Evolutionary conservation across 495 filamentous ascomycete species (phyloP), one percentile per base, ranked within the genome.

Genomic region (Hypoxylon perforatum): DNA sequence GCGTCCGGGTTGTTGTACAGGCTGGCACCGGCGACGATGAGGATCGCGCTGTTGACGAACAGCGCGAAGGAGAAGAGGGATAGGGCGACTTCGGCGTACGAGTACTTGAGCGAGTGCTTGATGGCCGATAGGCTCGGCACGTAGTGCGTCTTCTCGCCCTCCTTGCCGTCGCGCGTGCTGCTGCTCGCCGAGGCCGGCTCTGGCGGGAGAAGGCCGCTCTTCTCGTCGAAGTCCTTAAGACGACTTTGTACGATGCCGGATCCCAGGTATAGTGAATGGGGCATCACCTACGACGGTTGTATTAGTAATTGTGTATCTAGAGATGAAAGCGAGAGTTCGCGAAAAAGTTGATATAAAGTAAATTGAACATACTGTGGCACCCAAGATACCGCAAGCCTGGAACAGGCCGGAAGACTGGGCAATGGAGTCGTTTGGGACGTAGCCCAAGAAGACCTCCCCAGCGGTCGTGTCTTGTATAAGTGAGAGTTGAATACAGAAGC

Each of bases 31-130:
- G 93, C 91, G 17, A 93, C 90, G 73, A 97, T 95, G 46, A 97
- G 87, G 70, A 97, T 97, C 56, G 93, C 85, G 60, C 87, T 91
- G 78, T 97, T 97, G 70, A 97, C 92, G 65, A 97, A 97, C n/a
- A 96, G 86, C 6, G 93, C 93, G 71, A 96, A 95, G 15, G 92
- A 92, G 71, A 94, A 92, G n/a, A 97, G 88, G 0, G 90, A 91
- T 30, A 94, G 63, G 33, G 86, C 74, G 23, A 96, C 81, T 69
- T 93, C 91, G 10, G 86, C 81, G 66, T 94, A 91, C 7, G 90
- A 92, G 76, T 94, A 94, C 52, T 88, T 89, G 68, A 97, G 82
- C 64, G 91, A 96, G 69, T 87, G 84, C 4, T 83, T 86, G 61
- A 97, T 93, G 6, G 93, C 93, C 3, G 85, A 76, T 11, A 94